Evolutionary conservation across 2,329 filamentous ascomycete species (phyloP), one percentile per base, ranked within the genome.

Genomic region (Penicillium expansum): DNA sequence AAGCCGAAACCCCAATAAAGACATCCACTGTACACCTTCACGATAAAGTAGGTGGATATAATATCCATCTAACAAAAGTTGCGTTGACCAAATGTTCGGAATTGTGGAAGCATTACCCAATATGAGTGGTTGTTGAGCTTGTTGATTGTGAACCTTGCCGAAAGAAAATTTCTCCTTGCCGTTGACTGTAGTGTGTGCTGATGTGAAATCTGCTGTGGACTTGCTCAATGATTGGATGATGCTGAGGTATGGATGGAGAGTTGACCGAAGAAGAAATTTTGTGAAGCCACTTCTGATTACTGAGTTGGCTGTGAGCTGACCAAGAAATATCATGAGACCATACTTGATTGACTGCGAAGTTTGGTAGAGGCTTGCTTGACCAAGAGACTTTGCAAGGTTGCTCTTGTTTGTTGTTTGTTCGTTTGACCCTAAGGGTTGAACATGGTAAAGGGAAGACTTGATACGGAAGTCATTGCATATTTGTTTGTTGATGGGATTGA

Each of bases 1-100:
- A 24, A 24, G 38, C 38, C 22, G 13, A 22, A 24, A 22, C 24
- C 20, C 59, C 57, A 62, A 39, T 14, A 18, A 39, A 32, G 54
- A 49, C 9, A 20, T 14, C 38, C 13, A 24, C 13, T 16, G 38
- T 16, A 24, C 7, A 41, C 20, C 20, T 13, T 13, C 38, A 41
- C n/a, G n/a, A 37, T 41, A 20, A 22, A 41, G 16, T 16, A 22
- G 38, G 10, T 22, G 20, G 20, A 14, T 41, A 22, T 9, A 5
- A 13, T 41, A 22, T 41, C 38, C 35, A 37, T 8, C 38, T 13
- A 24, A 41, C 38, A 41, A 20, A 24, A 24, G 20, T 16, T 41
- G 38, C 4, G 13, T 41, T 24, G 38, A 16, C 38, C 38, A 24
- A 10, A 41, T 41, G 20, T 41, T 24, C 20, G 13, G 38, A 16